Evolutionary conservation across 495 filamentous ascomycete species (phyloP).

Genomic region (Penicillium roqueforti): DNA sequence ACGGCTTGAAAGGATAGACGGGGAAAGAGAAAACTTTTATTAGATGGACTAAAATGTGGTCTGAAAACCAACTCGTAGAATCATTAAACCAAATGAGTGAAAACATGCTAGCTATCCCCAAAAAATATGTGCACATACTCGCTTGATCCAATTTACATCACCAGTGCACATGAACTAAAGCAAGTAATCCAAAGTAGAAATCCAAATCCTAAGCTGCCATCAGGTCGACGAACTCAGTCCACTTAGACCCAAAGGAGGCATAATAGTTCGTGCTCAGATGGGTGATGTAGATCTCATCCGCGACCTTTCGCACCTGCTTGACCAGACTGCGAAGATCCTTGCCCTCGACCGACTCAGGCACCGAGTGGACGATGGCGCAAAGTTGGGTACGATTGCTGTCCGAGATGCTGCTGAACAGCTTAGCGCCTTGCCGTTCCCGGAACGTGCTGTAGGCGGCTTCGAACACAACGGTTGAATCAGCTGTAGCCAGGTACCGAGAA

Average conservation of each 20-base stretch:
- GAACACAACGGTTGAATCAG: constrained; percentile 46
- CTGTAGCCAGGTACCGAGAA: constrained; percentile 37
- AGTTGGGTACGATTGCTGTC: constrained; percentile 33
- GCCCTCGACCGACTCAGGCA: constrained; percentile 33
- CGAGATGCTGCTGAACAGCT: constrained; percentile 32
- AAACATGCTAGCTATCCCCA: background rate
- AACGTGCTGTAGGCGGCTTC: constrained; percentile 44
- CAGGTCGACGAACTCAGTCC: constrained; percentile 41
- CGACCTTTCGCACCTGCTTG: constrained; percentile 32
- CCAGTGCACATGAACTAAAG: background rate
- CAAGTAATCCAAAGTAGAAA: background rate
- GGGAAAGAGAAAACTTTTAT: background rate
- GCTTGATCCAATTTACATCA: background rate
- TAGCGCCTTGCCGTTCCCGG: constrained; percentile 31
- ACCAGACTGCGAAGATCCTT: constrained; percentile 33
- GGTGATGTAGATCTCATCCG: constrained; percentile 45
- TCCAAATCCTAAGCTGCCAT: constrained; percentile 28
- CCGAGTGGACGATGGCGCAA: constrained; percentile 42
- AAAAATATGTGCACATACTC: background rate
- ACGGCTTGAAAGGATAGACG: background rate
- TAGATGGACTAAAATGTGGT: background rate
- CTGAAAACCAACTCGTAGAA: background rate
- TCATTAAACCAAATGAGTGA: background rate
- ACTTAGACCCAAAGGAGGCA: constrained; percentile 39
- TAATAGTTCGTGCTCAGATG: constrained; percentile 43